A percentile compares a stretch with the other conserved stretches of the same genome.
These are phyloP conservation scores for Apiotrichum porosum DNA, from an alignment of 1,284 basidiomycete species.

Conservation along the genomic window DNA sequence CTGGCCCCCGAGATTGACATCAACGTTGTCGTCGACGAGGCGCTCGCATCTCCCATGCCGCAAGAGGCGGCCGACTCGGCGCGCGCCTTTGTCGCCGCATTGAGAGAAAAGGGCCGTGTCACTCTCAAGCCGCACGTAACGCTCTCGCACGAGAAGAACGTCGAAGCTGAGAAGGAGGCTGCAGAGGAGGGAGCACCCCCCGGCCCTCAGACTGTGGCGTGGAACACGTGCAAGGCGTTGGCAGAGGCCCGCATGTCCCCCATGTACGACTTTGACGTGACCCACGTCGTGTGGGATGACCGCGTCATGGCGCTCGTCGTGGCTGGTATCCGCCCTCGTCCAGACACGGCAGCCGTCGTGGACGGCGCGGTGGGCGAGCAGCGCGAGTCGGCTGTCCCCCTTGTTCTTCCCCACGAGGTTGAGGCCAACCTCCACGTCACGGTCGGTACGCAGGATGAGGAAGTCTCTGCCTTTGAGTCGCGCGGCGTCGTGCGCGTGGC, in stretches of 20 bases:
- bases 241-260: conserved; percentile 52
- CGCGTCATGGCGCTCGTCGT: conserved; percentile 74
- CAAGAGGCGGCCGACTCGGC: conserved; percentile 37
- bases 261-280: conserved; percentile 60
- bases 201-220: conserved; percentile 49
- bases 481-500: conserved; percentile 31
- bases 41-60: conserved; percentile 6
- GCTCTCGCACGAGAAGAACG: conserved; percentile 65
- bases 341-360: conserved; percentile 19
- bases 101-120: conserved; percentile 58
- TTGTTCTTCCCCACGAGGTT: conserved; percentile 53
- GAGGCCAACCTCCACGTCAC: conserved; percentile 72
- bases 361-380: background rate
- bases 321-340: conserved; percentile 55
- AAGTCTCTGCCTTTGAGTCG: conserved; percentile 63
- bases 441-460: conserved; percentile 63
- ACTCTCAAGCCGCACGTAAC: conserved; percentile 74
- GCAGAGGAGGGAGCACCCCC: conserved; percentile 10
- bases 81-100: conserved; percentile 53
- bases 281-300: conserved; percentile 67
- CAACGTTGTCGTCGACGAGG: conserved; percentile 17
- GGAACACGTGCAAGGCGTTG: conserved; percentile 61
- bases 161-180: conserved; percentile 51
- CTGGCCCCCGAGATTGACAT: conserved; percentile 70
- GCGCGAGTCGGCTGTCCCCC: conserved; percentile 2